These are phyloP conservation scores for Apiospora sp. DNA, from an alignment of 2,329 filamentous ascomycete species.

Conservation along the genomic window DNA sequence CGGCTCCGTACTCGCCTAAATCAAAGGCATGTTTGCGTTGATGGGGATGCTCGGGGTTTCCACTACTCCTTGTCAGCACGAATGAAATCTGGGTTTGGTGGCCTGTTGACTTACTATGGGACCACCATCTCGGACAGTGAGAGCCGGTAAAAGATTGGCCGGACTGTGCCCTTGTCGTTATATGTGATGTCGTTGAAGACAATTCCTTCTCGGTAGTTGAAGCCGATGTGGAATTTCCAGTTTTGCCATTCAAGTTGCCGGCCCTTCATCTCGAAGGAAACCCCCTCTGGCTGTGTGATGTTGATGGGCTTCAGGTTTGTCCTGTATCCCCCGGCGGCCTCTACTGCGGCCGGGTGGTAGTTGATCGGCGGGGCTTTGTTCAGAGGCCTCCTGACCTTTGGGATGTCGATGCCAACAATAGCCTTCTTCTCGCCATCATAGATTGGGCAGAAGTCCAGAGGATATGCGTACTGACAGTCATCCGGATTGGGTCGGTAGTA, in stretches of 20 bases:
- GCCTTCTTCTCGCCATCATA: constrained; percentile 81
- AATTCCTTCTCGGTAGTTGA: constrained; percentile 93
- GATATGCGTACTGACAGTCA: constrained; percentile 89
- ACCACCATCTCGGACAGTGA: constrained; percentile 95
- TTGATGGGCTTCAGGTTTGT: constrained; percentile 85
- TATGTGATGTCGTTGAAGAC: constrained; percentile 90
- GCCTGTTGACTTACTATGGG: constrained; percentile 65
- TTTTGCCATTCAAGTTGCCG: constrained; percentile 87
- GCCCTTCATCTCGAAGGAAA: constrained; percentile 82
- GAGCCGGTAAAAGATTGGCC: constrained; percentile 87
- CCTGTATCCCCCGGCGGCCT: constrained; percentile 78
- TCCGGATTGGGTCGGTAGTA: constrained; percentile 90
- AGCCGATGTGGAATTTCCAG: constrained; percentile 91
- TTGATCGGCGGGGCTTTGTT: constrained; percentile 78
- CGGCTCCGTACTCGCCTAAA: constrained; percentile 81
- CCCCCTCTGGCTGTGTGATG: constrained; percentile 87
- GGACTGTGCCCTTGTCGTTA: constrained; percentile 80
- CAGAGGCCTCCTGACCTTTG: constrained; percentile 76
- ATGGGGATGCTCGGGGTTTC: constrained; percentile 81
- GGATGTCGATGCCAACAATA: constrained; percentile 85
- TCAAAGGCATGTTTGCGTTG: constrained; percentile 85
- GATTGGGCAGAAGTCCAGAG: constrained; percentile 93
- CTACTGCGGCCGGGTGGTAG: constrained; percentile 78
- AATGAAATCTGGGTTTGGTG: background rate
- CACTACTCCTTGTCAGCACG: constrained; percentile 45